These are phyloP conservation scores for Dysphania ambrosioides DNA, from an alignment of 148 eudicot species.

Conservation along the genomic window DNA sequence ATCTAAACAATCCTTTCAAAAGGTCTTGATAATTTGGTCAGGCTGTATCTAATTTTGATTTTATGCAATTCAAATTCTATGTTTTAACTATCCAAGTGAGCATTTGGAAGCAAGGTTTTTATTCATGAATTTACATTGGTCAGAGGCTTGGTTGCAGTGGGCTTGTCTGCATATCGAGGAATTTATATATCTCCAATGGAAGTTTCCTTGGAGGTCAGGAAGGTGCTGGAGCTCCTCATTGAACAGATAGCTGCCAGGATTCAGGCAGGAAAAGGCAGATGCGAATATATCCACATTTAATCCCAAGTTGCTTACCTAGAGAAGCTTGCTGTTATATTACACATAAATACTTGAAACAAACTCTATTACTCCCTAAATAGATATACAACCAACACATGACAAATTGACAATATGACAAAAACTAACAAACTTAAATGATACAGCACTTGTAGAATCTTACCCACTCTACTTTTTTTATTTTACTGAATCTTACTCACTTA, in stretches of 20 bases:
- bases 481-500: no score
- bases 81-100: no score
- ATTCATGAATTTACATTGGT: slow-evolving; percentile 38
- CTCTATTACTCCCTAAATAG: no score
- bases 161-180: slow-evolving; percentile 85
- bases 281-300: slow-evolving; percentile 56
- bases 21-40: background rate
- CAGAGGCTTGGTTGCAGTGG: slow-evolving; percentile 81
- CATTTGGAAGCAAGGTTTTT: background rate
- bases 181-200: slow-evolving; percentile 61
- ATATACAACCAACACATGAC: no score
- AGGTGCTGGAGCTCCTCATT: slow-evolving; percentile 72
- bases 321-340: background rate
- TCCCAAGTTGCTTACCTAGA: slow-evolving; percentile 95
- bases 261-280: slow-evolving; percentile 69
- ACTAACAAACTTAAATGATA: background rate
- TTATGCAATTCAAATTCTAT: background rate
- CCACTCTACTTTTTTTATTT: no score
- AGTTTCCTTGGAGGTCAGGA: slow-evolving; percentile 68
- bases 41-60: background rate
- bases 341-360: no score
- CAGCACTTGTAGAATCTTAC: no score
- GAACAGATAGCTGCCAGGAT: slow-evolving; percentile 57
- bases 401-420: background rate
- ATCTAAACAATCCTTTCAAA: background rate